Conservation (phyloP, 1,139 yeast genomes). For the Hanseniaspora sp. region DNA sequence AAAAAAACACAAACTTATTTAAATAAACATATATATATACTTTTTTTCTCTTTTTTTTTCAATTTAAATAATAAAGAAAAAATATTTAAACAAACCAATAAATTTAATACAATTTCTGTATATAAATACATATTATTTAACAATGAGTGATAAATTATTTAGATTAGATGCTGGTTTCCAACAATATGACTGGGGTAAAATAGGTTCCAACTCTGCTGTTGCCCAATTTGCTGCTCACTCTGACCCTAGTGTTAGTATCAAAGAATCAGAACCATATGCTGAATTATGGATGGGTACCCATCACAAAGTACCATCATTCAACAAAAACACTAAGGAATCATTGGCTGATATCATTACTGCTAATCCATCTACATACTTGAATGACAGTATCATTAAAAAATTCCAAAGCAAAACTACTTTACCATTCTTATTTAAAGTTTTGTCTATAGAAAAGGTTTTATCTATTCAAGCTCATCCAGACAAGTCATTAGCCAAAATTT, state of each 20-base stretch:
- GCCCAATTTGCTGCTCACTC: conserved; percentile 73
- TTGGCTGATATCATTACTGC: conserved; percentile 55
- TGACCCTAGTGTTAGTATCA: conserved; percentile 49
- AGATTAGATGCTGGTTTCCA: conserved; percentile 40
- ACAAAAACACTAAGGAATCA: conserved; percentile 41
- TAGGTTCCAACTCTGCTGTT: conserved; percentile 74
- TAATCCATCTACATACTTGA: conserved; percentile 52
- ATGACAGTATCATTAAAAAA: conserved; percentile 46
- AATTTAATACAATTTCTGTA: too few species aligned
- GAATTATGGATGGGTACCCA: conserved; percentile 99
- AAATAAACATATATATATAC: too few species aligned
- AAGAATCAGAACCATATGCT: conserved; percentile 70
- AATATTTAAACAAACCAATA: too few species aligned
- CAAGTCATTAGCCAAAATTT: conserved; percentile 62
- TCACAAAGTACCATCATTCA: conserved; percentile 76
- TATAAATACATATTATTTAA: not conserved
- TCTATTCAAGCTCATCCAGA: conserved; percentile 98
- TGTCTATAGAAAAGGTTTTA: conserved; percentile 82
- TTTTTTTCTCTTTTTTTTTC: too few species aligned
- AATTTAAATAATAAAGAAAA: too few species aligned
- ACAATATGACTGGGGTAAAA: conserved; percentile 78
- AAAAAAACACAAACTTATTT: too few species aligned
- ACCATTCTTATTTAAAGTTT: conserved; percentile 87
- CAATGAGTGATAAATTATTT: conserved; percentile 30
- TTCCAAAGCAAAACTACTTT: conserved; percentile 62